Conservation (phyloP, 768 basidiomycete genomes). For the Hypsizygus marmoreus region DNA sequence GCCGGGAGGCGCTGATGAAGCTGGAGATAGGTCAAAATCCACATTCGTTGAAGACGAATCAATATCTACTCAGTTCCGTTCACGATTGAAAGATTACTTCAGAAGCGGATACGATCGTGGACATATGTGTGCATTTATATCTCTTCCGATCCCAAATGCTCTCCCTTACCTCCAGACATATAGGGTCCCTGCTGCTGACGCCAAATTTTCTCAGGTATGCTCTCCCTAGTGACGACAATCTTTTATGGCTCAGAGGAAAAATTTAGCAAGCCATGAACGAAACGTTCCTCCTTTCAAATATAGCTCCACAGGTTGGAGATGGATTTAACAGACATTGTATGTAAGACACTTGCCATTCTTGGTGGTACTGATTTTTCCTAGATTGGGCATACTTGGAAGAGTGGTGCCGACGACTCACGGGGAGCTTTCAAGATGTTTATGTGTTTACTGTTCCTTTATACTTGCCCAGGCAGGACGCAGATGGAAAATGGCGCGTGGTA, state of each 20-base stretch:
- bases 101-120: slow-evolving; percentile 94
- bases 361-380: slow-evolving; percentile 28
- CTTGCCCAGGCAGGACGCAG: slow-evolving; percentile 78
- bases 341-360: slow-evolving; percentile 23
- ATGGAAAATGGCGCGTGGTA: slow-evolving; percentile 96
- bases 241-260: background rate
- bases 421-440: slow-evolving; percentile 91
- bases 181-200: slow-evolving; percentile 97
- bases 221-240: background rate
- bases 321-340: slow-evolving; percentile 97
- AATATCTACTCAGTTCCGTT: slow-evolving; percentile 76
- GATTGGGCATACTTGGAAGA: slow-evolving; percentile 98
- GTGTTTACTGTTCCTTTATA: slow-evolving; percentile 98
- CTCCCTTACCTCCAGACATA: slow-evolving; percentile 3
- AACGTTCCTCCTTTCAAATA: slow-evolving; percentile 93
- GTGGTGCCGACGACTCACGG: slow-evolving; percentile 90
- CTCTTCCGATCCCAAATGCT: background rate
- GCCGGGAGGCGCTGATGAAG: slow-evolving; percentile 27
- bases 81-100: slow-evolving; percentile 87
- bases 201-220: slow-evolving; percentile 78
- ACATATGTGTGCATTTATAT: slow-evolving; percentile 74
- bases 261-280: slow-evolving; percentile 88
- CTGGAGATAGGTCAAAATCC: slow-evolving; percentile 74
- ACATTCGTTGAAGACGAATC: slow-evolving; percentile 82
- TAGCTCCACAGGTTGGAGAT: slow-evolving; percentile 96